Base-by-base conservation (phyloP, 1,284 basidiomycete species). In the Ceratobasidium sp. region DNA sequence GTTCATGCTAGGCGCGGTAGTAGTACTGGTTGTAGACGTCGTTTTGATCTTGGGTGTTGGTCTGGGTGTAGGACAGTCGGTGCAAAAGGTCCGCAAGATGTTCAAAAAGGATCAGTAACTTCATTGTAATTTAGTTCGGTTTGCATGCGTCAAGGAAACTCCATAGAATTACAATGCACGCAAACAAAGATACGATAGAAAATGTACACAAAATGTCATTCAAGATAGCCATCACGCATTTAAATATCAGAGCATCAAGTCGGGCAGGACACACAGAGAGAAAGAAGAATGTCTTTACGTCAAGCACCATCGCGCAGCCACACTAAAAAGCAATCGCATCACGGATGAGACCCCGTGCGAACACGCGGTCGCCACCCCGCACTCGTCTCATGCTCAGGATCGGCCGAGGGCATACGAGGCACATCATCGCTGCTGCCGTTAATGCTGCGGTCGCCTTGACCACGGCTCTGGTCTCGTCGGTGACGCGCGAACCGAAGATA, bases 1-100 rank as follows among this genome's bases (percentile, higher is more conserved):
- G 78, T 97, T 97, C 83, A 97, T 98, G 92, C 84, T 91, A 17
- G 93, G 90, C 0, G 93, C 89, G 0, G 83, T 87, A 3, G 83
- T 83, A 15, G 80, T 88, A 42, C 76, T 90, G 6, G 80, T 84
- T 0, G 84, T 87, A 5, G 88, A 90, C 81, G 15, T 87, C 1
- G 84, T 83, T 5, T 75, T 87, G 12, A 68, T 88, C 10, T 28
- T 87, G 28, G 87, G 84, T 0, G 78, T 87, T 9, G 82, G 79
- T 0, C 75, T 86, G 15, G 85, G 85, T 1, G 73, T 66, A 6
- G 62, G 64, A 15, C 44, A 75, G 33, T 76, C 70, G 13, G 20
- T 78, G 52, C 44, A 67, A 48, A 80, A 80, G 69, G 79, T 78
- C 40, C 67, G 42, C 42, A 78, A 69, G 59, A 78, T 78, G 62